A percentile compares a stretch with the other conserved stretches of the same genome.
phyloP scores from a whole-genome alignment of 2,329 filamentous ascomycete genomes.

The Knufia fluminis region DNA sequence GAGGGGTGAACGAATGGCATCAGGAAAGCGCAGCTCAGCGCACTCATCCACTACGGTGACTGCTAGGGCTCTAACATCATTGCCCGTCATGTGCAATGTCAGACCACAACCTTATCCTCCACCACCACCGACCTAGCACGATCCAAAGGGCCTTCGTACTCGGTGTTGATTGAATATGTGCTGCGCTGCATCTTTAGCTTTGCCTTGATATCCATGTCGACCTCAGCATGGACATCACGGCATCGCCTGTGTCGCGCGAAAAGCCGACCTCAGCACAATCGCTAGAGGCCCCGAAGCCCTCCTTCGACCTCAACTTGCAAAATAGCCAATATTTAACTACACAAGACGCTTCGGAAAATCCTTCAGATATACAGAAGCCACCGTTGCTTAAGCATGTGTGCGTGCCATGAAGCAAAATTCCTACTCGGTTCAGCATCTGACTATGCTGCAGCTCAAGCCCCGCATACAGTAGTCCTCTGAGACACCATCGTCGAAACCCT shows the following conservation, averaged over 20 bases:
- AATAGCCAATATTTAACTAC: neutral
- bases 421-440: constrained; percentile 4
- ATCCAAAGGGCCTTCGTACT: neutral
- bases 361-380: constrained; percentile 13
- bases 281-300: constrained; percentile 3
- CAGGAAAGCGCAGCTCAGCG: neutral
- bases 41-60: neutral
- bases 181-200: constrained; percentile 1
- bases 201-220: constrained; percentile 17
- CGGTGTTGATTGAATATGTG: neutral
- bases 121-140: constrained; percentile 1
- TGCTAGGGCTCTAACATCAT: neutral
- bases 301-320: neutral
- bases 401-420: constrained; percentile 16
- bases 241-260: constrained; percentile 18
- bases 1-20: constrained; percentile 5
- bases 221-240: constrained; percentile 21
- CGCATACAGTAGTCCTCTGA: constrained; percentile 52
- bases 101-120: constrained; percentile 6
- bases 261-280: constrained; percentile 8
- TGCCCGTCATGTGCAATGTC: neutral
- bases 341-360: constrained; percentile 5
- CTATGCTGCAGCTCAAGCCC: constrained; percentile 42
- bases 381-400: constrained; percentile 41
- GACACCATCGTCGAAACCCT: constrained; percentile 54